Evolutionary conservation across 768 basidiomycete species (phyloP).

Genomic region (Boletus vinaceobasis): DNA sequence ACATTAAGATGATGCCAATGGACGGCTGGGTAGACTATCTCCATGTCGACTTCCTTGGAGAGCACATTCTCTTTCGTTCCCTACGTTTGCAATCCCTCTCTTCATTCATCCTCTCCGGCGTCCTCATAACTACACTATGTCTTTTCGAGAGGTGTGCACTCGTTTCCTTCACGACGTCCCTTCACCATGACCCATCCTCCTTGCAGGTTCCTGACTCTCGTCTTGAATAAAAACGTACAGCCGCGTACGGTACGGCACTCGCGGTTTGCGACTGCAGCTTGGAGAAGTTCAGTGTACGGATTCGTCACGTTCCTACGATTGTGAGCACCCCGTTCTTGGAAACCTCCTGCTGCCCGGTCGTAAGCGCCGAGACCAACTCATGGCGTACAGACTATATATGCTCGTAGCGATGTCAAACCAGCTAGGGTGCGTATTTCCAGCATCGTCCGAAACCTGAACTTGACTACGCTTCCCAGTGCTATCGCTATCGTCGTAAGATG

Average conservation of each 20-base stretch:
- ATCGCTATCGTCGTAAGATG: slow-evolving; percentile 25
- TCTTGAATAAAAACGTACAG: slow-evolving; percentile 46
- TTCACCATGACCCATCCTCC: too few relatives aligned
- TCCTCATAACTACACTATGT: slow-evolving; percentile 49
- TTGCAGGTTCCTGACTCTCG: slow-evolving; percentile 47
- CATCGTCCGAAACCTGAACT: background rate
- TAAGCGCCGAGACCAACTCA: background rate
- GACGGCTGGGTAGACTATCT: slow-evolving; percentile 49
- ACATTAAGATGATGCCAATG: slow-evolving; percentile 20
- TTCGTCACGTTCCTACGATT: slow-evolving; percentile 56
- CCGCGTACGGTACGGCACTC: slow-evolving; percentile 42
- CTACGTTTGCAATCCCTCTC: slow-evolving; percentile 46
- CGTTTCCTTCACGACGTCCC: background rate
- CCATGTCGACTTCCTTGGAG: slow-evolving; percentile 40
- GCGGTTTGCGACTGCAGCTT: slow-evolving; percentile 44
- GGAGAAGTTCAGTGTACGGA: slow-evolving; percentile 56
- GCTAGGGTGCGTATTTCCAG: slow-evolving; percentile 48
- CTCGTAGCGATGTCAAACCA: slow-evolving; percentile 70
- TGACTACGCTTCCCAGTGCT: slow-evolving; percentile 17
- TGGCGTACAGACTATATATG: slow-evolving; percentile 57
- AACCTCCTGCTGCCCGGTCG: background rate
- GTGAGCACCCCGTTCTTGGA: slow-evolving; percentile 36
- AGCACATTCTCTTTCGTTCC: slow-evolving; percentile 42
- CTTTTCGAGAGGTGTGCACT: slow-evolving; percentile 51
- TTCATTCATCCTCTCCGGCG: slow-evolving; percentile 45